A percentile compares a stretch with the other conserved stretches of the same genome.
Evolutionary conservation across 768 basidiomycete genomes (phyloP).

Genomic region (Mycena vulgaris): DNA sequence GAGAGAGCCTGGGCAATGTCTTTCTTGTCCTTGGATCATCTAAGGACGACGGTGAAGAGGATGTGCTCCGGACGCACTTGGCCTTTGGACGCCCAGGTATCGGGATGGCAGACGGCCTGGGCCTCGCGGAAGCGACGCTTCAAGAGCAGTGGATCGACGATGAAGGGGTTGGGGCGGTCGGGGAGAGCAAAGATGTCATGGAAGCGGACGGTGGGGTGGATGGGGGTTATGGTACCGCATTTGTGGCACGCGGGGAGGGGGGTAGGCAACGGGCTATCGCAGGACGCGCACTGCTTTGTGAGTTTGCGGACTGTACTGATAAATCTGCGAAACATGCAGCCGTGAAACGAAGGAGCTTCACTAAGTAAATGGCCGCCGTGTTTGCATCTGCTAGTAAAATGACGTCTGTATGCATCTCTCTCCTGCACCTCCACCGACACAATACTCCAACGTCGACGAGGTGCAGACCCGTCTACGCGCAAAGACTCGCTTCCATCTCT

Average conservation of each 20-base stretch:
- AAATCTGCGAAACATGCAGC: slow-evolving; percentile 26
- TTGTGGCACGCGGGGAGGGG: slow-evolving; percentile 80
- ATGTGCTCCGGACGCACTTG: slow-evolving; percentile 57
- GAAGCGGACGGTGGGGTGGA: slow-evolving; percentile 70
- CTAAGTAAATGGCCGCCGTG: not conserved
- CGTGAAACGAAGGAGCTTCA: too few species aligned
- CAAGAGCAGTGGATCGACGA: slow-evolving; percentile 72
- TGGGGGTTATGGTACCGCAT: slow-evolving; percentile 77
- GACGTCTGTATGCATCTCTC: not conserved
- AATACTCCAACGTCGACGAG: not conserved
- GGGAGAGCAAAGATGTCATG: slow-evolving; percentile 80
- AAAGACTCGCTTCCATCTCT: slow-evolving; percentile 19
- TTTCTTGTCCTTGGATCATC: slow-evolving; percentile 55
- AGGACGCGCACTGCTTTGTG: slow-evolving; percentile 69
- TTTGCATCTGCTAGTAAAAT: not conserved
- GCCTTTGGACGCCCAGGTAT: slow-evolving; percentile 82
- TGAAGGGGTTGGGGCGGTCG: slow-evolving; percentile 77
- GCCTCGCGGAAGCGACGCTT: slow-evolving; percentile 78
- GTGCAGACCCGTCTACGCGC: slow-evolving; percentile 23
- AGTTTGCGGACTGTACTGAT: slow-evolving; percentile 18
- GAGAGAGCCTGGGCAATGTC: slow-evolving; percentile 78
- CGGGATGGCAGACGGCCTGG: slow-evolving; percentile 89
- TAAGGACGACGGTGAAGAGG: slow-evolving; percentile 1
- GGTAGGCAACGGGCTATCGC: slow-evolving; percentile 71
- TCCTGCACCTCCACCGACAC: slow-evolving; percentile 12